Conservation (phyloP, 2,329 filamentous ascomycete species). For the Penicillium concentricum region DNA sequence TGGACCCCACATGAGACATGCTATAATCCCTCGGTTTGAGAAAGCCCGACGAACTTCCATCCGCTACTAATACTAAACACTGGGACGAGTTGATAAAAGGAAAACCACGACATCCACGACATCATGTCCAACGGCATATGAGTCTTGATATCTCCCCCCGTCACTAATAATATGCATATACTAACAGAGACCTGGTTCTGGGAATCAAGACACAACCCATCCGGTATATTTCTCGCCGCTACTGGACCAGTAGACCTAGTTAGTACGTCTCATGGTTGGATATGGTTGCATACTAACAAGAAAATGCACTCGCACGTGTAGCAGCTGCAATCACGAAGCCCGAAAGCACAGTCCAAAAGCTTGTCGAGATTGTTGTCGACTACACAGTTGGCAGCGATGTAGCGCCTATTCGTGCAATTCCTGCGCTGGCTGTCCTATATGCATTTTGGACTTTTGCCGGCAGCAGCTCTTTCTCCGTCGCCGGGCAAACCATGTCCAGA, state of each 20-base stretch:
- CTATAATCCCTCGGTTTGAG: background rate
- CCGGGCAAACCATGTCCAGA: background rate
- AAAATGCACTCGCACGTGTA: background rate
- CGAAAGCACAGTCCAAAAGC: background rate
- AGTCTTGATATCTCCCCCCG: background rate
- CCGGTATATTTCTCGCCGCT: background rate
- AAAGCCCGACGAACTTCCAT: background rate
- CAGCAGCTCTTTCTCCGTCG: background rate
- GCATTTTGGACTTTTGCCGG: background rate
- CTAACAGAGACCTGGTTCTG: background rate
- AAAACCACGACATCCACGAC: background rate
- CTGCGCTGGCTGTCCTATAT: background rate
- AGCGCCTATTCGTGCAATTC: background rate
- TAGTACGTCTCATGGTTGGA: background rate
- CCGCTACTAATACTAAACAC: no score
- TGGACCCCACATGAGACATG: background rate
- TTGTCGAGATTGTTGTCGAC: background rate
- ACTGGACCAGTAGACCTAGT: background rate
- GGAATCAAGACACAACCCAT: background rate
- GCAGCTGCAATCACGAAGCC: background rate
- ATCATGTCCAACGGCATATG: background rate
- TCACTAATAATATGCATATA: background rate
- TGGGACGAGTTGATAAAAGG: background rate
- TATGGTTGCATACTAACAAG: background rate
- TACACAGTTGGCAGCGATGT: background rate